Evolutionary conservation across 2,329 filamentous ascomycete species (phyloP).

Genomic region (Cadophora sp.): DNA sequence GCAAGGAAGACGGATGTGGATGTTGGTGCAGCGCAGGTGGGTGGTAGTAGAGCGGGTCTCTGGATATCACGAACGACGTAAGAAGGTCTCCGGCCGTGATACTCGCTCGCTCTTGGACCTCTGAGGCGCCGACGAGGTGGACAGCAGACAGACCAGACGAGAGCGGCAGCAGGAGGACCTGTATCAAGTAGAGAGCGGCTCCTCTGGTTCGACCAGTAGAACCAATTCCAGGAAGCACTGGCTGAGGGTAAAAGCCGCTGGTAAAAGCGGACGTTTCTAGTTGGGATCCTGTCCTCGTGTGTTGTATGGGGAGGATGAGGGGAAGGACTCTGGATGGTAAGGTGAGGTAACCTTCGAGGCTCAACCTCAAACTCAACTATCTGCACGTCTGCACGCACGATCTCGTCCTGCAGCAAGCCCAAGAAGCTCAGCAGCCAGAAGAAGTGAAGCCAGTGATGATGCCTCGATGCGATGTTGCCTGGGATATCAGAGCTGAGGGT

Average conservation of each 20-base stretch:
- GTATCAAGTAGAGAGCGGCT: conserved; percentile 18
- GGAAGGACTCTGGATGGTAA: background rate
- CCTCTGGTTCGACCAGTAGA: conserved; percentile 9
- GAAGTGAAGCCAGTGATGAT: conserved; percentile 11
- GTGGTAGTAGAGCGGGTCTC: conserved; percentile 6
- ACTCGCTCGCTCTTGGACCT: conserved; percentile 5
- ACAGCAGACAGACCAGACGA: background rate
- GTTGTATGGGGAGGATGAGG: background rate
- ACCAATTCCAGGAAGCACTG: conserved; percentile 6
- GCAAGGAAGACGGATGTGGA: conserved; percentile 8
- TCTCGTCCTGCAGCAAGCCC: conserved; percentile 1
- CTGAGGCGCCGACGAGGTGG: conserved; percentile 4
- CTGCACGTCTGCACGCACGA: conserved; percentile 4
- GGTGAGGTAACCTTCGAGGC: too few relatives aligned
- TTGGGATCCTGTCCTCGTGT: background rate
- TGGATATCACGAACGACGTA: conserved; percentile 6
- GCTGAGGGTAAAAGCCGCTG: conserved; percentile 11
- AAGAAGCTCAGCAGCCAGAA: background rate
- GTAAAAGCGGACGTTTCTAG: background rate
- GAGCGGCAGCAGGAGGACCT: background rate
- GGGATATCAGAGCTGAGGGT: conserved; percentile 2
- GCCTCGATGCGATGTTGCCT: conserved; percentile 12
- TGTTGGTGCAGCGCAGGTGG: background rate
- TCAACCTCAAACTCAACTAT: conserved; percentile 3
- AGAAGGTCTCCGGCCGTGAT: conserved; percentile 1